Evolutionary conservation across 2,329 filamentous ascomycete genomes (phyloP).

Genomic region (Chaetomiaceae sp.): DNA sequence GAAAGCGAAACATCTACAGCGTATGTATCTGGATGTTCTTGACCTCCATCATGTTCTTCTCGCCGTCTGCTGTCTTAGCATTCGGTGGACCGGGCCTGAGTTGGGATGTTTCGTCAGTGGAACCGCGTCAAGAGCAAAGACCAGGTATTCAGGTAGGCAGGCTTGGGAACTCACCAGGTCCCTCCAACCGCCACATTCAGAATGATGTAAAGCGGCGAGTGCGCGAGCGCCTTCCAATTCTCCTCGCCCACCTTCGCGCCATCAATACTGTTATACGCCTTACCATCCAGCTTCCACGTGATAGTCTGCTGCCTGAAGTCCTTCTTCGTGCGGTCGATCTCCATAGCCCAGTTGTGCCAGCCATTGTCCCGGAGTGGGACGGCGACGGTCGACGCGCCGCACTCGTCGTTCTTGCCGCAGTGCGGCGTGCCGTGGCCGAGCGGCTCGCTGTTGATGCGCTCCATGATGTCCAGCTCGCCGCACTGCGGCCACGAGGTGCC

Average conservation of each 20-base stretch:
- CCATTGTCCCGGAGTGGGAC: constrained; percentile 33
- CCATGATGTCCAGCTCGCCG: constrained; percentile 54
- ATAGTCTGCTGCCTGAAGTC: constrained; percentile 41
- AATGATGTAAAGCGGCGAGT: constrained; percentile 46
- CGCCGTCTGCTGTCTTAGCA: constrained; percentile 38
- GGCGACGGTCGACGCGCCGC: constrained; percentile 36
- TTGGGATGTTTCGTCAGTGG: constrained; percentile 10
- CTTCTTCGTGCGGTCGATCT: constrained; percentile 41
- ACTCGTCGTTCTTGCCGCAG: constrained; percentile 37
- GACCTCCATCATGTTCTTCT: constrained; percentile 46
- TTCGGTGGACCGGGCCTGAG: constrained; percentile 45
- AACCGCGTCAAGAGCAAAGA: not conserved
- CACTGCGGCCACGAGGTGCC: constrained; percentile 46
- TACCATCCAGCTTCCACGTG: constrained; percentile 46
- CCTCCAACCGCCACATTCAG: constrained; percentile 53
- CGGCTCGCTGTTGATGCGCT: constrained; percentile 45
- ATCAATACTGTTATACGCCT: constrained; percentile 37
- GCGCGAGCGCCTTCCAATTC: constrained; percentile 45
- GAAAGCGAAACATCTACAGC: too few relatives aligned
- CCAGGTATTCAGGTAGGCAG: not conserved
- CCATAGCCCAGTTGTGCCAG: constrained; percentile 46
- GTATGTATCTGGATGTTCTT: too few relatives aligned
- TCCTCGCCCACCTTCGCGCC: constrained; percentile 39
- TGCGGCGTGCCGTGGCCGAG: constrained; percentile 46
- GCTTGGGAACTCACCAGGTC: constrained; percentile 38